These are phyloP conservation scores for Edaphochlamys debaryana DNA, from an alignment of 139 green algal genomes.

Conservation along the genomic window DNA sequence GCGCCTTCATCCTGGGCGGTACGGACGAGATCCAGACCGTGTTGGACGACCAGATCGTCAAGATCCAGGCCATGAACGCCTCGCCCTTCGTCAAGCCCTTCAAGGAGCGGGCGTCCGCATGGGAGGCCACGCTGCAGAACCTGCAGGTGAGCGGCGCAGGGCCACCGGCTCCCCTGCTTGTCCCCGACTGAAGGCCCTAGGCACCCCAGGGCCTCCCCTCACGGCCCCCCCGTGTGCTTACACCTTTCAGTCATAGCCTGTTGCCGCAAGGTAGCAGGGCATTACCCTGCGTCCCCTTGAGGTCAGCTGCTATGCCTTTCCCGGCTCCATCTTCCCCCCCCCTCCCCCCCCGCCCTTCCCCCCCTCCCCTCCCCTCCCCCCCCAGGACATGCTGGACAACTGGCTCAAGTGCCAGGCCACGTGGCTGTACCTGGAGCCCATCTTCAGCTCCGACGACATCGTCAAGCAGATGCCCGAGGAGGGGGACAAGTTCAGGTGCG, in stretches of 20 bases:
- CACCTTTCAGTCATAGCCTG: too few relatives aligned
- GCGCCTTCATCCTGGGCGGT: constrained; percentile 87
- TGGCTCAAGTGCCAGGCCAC: constrained; percentile 84
- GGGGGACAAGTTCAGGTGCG: constrained; percentile 82
- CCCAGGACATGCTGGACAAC: constrained; percentile 89
- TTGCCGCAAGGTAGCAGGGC: too few relatives aligned
- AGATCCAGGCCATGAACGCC: constrained; percentile 82
- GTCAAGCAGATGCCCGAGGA: constrained; percentile 90
- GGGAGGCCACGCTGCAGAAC: constrained; percentile 53
- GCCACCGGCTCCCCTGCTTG: too few relatives aligned
- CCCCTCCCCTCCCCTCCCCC: too few relatives aligned
- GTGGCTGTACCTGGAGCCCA: constrained; percentile 92
- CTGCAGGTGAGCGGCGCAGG: constrained; percentile 38
- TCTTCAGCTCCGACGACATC: constrained; percentile 88
- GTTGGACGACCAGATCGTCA: constrained; percentile 81
- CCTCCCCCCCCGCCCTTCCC: too few relatives aligned
- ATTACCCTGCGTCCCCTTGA: too few relatives aligned
- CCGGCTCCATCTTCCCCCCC: too few relatives aligned
- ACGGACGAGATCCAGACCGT: constrained; percentile 87
- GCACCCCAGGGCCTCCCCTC: too few relatives aligned
- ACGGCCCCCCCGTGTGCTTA: too few relatives aligned
- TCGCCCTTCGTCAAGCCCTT: constrained; percentile 87
- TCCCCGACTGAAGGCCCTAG: too few relatives aligned
- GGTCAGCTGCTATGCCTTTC: too few relatives aligned
- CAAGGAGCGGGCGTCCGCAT: constrained; percentile 57